Percentiles rank a stretch among this genome's conserved stretches.
These are phyloP conservation scores for Cokeromyces recurvatus DNA, from an alignment of 371 early-diverging fungal species.

Conservation along the genomic window DNA sequence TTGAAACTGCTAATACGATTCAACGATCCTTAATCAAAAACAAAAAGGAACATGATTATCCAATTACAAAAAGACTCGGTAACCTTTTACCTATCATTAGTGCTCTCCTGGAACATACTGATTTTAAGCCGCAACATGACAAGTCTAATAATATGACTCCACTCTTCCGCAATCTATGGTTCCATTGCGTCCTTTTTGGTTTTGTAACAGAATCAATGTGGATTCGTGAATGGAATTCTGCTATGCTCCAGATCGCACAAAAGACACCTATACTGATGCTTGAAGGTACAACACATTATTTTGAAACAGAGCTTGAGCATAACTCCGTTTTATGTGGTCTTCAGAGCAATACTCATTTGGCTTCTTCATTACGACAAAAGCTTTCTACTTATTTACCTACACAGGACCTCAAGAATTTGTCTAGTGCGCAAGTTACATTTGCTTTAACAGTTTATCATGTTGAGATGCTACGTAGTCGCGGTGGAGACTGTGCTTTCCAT, in stretches of 20 bases:
- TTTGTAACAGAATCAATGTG: constrained; percentile 73
- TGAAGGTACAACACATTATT: constrained; percentile 66
- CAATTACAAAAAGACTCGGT: constrained; percentile 59
- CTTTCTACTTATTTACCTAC: constrained; percentile 30
- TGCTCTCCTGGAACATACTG: constrained; percentile 53
- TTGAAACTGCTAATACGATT: constrained; percentile 68
- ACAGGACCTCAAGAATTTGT: constrained; percentile 50
- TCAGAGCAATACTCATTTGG: constrained; percentile 45
- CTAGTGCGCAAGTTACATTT: constrained; percentile 75
- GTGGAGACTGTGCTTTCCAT: constrained; percentile 66
- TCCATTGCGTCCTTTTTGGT: constrained; percentile 77
- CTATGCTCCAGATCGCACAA: constrained; percentile 69
- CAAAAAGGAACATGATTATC: constrained; percentile 48
- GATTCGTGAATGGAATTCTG: constrained; percentile 72
- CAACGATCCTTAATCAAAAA: constrained; percentile 47
- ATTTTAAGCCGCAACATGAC: constrained; percentile 42
- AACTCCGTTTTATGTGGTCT: constrained; percentile 74
- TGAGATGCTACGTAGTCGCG: constrained; percentile 75
- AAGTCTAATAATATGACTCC: constrained; percentile 60
- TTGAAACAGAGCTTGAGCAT: constrained; percentile 88
- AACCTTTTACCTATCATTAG: constrained; percentile 63
- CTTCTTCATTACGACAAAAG: constrained; percentile 26
- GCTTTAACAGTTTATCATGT: constrained; percentile 81
- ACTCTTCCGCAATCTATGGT: constrained; percentile 87
- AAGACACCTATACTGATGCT: constrained; percentile 85